Base-by-base conservation (phyloP, 2,329 filamentous ascomycete species). In the Aspergillus floridensis region DNA sequence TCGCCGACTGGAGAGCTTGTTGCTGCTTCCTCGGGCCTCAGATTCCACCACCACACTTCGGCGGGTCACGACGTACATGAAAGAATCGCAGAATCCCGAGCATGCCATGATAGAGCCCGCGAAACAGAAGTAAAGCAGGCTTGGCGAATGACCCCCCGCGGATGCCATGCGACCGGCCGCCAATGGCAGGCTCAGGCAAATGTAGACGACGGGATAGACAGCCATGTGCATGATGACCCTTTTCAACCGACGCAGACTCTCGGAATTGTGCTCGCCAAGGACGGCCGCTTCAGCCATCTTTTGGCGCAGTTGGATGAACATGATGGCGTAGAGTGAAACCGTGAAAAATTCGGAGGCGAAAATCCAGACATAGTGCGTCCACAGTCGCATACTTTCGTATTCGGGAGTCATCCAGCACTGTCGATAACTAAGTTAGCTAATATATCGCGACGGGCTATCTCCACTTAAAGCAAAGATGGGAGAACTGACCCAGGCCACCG, bases 361-460 rank as follows among this genome's bases (percentile, higher is more conserved):
- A 10, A 55, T 55, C 53, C 53, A 55, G 19, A 55, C 46, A 16
- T 55, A 55, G 44, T 55, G 53, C 19, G 53, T 55, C 53, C 53
- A 55, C 26, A 55, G 21, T 22, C 53, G 53, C 53, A 55, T 55
- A n/a, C 21, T 47, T n/a, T 55, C 53, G 19, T 55, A 55, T 14
- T 55, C 47, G 21, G 53, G 53, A 22, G 53, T 55, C 53, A 55
- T 55, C 53, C 53, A 55, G 53, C 53, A 55, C 53, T 55, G 5
- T 31, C 0, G 29, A 46, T 1, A 46, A 16, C 4, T 1, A 1
- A 19, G n/a, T 55, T 35, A 55, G 53, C n/a, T 10, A 14, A 12
- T 14, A 6, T 3, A 1, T 16, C 32, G 10, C 4, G 0, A 1
- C 3, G 5, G 7, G 2, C 22, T 8, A 29, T 32, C 26, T 29